phyloP scores from a whole-genome alignment of 2,329 filamentous ascomycete species.

The Beauveria brongniartii region DNA sequence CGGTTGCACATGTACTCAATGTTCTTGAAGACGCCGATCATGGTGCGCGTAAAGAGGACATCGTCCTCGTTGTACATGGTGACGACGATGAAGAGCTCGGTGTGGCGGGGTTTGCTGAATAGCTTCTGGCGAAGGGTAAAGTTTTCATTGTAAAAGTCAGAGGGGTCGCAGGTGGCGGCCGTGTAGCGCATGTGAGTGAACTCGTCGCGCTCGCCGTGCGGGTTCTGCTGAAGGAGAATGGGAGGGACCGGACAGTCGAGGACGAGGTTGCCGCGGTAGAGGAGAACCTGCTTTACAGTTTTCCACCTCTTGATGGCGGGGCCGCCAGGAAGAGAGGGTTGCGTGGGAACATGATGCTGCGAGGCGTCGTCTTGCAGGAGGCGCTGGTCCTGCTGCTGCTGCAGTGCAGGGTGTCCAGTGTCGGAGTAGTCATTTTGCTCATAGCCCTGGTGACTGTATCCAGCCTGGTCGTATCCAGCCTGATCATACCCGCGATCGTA shows the following conservation, averaged over 20 bases:
- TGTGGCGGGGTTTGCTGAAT: conserved; percentile 86
- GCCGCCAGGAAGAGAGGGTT: conserved; percentile 40
- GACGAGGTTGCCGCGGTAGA: conserved; percentile 94
- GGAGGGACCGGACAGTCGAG: conserved; percentile 95
- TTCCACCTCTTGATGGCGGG: conserved; percentile 77
- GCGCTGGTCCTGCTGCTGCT: conserved; percentile 48
- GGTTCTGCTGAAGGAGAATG: conserved; percentile 75
- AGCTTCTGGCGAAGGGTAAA: conserved; percentile 88
- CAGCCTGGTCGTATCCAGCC: conserved; percentile 26
- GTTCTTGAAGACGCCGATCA: conserved; percentile 98
- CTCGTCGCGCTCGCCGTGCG: conserved; percentile 86
- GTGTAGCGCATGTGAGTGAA: conserved; percentile 90
- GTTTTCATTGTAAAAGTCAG: conserved; percentile 77
- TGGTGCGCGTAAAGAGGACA: conserved; percentile 85
- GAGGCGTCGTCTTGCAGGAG: conserved; percentile 38
- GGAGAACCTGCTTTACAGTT: conserved; percentile 95
- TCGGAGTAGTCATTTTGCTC: conserved; percentile 52
- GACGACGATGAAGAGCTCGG: conserved; percentile 90
- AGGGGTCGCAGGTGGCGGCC: conserved; percentile 87
- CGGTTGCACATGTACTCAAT: conserved; percentile 96
- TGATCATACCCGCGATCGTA: background rate
- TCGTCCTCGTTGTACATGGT: conserved; percentile 99
- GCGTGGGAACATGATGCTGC: conserved; percentile 24
- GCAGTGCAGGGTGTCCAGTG: conserved; percentile 68
- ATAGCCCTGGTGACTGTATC: conserved; percentile 7